Evolutionary conservation across 2,329 filamentous ascomycete genomes (phyloP), one percentile per base, ranked within the genome.

Genomic region (Fusarium guadeloupense): DNA sequence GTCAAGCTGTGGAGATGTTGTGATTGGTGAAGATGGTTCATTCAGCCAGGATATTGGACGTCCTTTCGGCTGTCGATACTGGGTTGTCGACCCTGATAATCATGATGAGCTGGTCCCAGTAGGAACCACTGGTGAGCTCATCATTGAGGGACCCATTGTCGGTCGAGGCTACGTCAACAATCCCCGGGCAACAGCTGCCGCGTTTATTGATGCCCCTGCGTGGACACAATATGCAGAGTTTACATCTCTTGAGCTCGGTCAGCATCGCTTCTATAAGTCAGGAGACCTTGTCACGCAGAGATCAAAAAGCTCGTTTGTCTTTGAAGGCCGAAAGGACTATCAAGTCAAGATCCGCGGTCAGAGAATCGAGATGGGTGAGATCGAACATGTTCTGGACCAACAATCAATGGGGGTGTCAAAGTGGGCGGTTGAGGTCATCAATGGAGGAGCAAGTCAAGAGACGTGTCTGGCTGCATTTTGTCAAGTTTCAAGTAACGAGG

Each of bases 261-360:
- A 33, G 7, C 4, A n/a, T n/a, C 40, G 40, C 9, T 42, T 42
- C 8, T 42, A 42, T 4, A 42, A 31, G 16, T 31, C 40, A 10
- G 40, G 40, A 21, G 40, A 42, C 20, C 40, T 42, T 6, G 26
- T 31, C 12, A n/a, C 16, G 4, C 26, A 42, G 9, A 23, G 40
- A 21, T 31, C 40, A 14, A 20, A 20, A 4, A 17, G 33, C 6
- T 33, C 28, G 1, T 33, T 69, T 6, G 42, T 54, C 2, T 62
- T 63, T 9, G 9, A 58, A 6, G 67, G 66, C 0, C 62, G 67
- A 0, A 69, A 68, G 14, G 67, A 69, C 4, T 44, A 45, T 1
- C 66, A 69, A 48, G 66, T 69, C 20, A 69, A 69, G 41, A 48
- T 69, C 9, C 57, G 59, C 6, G 66, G 64, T 2, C 67, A 69